Conservation (phyloP, 305 asterid genomes). For the Fraxinus xanthoxyloides region DNA sequence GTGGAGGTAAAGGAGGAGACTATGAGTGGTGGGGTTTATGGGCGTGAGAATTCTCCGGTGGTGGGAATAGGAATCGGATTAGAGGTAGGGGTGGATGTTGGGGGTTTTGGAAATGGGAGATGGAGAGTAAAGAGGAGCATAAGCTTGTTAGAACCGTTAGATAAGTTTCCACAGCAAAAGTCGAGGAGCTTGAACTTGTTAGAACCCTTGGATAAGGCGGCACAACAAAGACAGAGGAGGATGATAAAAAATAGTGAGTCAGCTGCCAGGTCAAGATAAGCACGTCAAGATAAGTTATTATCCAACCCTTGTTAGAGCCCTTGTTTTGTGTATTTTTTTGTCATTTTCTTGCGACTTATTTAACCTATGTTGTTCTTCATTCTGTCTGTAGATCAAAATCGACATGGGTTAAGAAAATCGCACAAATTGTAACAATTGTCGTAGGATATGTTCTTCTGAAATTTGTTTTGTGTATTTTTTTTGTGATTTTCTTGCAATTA, state of each 20-base stretch:
- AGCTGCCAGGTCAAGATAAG: conserved; percentile 70
- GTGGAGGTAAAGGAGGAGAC: conserved; percentile 55
- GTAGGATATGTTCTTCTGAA: too few species aligned
- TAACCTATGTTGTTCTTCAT: too few species aligned
- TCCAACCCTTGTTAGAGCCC: too few species aligned
- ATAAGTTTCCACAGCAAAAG: conserved; percentile 48
- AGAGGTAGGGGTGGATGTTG: conserved; percentile 32
- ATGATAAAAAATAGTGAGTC: conserved; percentile 91
- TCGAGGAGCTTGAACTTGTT: conserved; percentile 58
- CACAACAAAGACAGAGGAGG: conserved; percentile 39
- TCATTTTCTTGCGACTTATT: too few species aligned
- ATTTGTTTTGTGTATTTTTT: too few species aligned
- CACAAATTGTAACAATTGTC: too few species aligned
- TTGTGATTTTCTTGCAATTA: too few species aligned
- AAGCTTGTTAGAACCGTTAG: conserved; percentile 61
- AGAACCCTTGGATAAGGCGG: conserved; percentile 70
- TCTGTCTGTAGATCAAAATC: too few species aligned
- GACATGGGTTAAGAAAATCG: too few species aligned
- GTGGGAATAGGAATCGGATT: conserved; percentile 25
- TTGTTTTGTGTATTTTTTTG: too few species aligned
- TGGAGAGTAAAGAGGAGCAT: conserved; percentile 51
- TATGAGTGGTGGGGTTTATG: conserved; percentile 42
- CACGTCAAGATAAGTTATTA: too few species aligned
- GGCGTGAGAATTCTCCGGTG: conserved; percentile 34
- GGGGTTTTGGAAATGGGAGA: conserved; percentile 35